Percentiles rank a stretch among this genome's conserved stretches.
These are phyloP conservation scores for Ustilago shanxiensis DNA, from an alignment of 1,284 basidiomycete genomes.

Conservation along the genomic window DNA sequence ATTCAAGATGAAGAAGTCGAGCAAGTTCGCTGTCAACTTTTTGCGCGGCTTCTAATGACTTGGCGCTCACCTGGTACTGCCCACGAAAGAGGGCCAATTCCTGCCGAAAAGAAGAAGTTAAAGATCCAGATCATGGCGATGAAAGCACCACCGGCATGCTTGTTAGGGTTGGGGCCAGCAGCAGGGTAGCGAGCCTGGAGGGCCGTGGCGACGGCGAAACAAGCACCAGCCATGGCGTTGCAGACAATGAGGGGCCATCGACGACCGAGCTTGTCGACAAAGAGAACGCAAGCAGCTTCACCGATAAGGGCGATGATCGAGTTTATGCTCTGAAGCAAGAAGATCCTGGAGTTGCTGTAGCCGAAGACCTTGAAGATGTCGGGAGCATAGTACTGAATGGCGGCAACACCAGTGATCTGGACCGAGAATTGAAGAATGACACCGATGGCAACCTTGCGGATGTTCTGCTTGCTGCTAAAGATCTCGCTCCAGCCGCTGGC, in stretches of 20 bases:
- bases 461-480: conserved; percentile 74
- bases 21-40: too few species aligned
- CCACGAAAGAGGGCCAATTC: conserved; percentile 73
- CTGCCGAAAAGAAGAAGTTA: conserved; percentile 75
- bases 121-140: conserved; percentile 73
- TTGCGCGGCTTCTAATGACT: too few species aligned
- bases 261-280: conserved; percentile 76
- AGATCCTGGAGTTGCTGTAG: conserved; percentile 72
- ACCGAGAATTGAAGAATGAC: conserved; percentile 72
- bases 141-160: conserved; percentile 35
- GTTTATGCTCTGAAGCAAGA: conserved; percentile 77
- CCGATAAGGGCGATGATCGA: conserved; percentile 76
- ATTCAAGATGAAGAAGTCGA: background rate
- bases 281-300: conserved; percentile 75
- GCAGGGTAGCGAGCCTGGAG: conserved; percentile 75
- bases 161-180: conserved; percentile 60
- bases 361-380: conserved; percentile 70
- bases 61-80: conserved; percentile 34
- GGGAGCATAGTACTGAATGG: conserved; percentile 73
- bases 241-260: conserved; percentile 75
- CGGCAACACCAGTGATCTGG: conserved; percentile 74
- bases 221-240: conserved; percentile 74
- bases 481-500: conserved; percentile 72
- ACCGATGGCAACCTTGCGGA: conserved; percentile 72
- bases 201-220: conserved; percentile 74